phyloP scores from a whole-genome alignment of 1,284 basidiomycete genomes.

The Coniferiporia weirii region DNA sequence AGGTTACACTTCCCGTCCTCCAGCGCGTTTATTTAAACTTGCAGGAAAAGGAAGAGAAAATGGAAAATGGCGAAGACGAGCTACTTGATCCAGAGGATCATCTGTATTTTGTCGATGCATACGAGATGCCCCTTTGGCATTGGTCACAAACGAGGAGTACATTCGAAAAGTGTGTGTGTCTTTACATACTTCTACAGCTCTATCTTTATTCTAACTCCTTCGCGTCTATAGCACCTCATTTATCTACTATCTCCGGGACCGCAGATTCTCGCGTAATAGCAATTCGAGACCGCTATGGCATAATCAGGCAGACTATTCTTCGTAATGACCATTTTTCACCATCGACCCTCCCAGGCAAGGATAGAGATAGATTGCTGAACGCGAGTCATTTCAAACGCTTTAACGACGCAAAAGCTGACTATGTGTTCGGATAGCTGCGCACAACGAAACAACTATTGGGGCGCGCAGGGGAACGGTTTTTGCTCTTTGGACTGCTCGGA shows the following conservation, averaged over 20 bases:
- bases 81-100: slow-evolving; percentile 81
- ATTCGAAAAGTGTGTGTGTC: slow-evolving; percentile 66
- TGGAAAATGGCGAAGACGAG: slow-evolving; percentile 51
- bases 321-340: slow-evolving; percentile 96
- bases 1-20: slow-evolving; percentile 68
- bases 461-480: slow-evolving; percentile 83
- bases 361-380: slow-evolving; percentile 81
- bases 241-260: slow-evolving; percentile 68
- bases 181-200: slow-evolving; percentile 1
- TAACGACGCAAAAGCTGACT: slow-evolving; percentile 1
- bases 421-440: slow-evolving; percentile 55
- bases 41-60: slow-evolving; percentile 62
- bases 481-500: slow-evolving; percentile 90
- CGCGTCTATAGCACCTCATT: slow-evolving; percentile 38
- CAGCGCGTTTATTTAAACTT: slow-evolving; percentile 79
- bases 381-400: slow-evolving; percentile 37
- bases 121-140: slow-evolving; percentile 89
- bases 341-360: slow-evolving; percentile 82
- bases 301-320: slow-evolving; percentile 86
- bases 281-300: slow-evolving; percentile 76
- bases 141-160: slow-evolving; percentile 83
- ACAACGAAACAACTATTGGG: slow-evolving; percentile 97
- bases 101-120: slow-evolving; percentile 83
- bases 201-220: slow-evolving; percentile 1
- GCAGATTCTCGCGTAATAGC: slow-evolving; percentile 75